Conservation (phyloP, 345 rosid species). For the Euphorbia pulcherrima region DNA sequence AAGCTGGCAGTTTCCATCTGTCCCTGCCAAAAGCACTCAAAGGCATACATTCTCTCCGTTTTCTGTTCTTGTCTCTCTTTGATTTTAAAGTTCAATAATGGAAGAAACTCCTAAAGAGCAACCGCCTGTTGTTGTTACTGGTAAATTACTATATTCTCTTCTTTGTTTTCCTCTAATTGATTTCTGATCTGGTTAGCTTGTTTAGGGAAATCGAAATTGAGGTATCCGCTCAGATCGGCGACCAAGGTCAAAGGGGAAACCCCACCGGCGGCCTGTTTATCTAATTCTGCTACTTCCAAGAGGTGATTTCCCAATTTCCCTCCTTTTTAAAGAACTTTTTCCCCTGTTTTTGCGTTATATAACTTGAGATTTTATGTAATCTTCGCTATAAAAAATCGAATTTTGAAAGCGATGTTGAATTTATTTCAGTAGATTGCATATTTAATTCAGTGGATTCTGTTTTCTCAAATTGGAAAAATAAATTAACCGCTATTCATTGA, state of each 20-base stretch:
- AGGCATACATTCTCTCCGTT: neutral
- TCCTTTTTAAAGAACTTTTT: neutral
- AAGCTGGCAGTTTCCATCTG: neutral
- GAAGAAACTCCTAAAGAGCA: conserved; percentile 47
- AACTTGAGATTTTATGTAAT: neutral
- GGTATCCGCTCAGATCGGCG: conserved; percentile 82
- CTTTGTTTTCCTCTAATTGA: neutral
- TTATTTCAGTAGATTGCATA: too few species aligned
- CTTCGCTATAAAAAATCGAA: neutral
- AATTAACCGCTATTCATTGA: neutral
- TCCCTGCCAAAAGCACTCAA: neutral
- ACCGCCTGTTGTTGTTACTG: conserved; percentile 34
- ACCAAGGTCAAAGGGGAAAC: conserved; percentile 56
- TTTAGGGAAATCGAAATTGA: conserved; percentile 52
- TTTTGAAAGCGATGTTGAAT: neutral
- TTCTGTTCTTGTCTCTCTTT: neutral
- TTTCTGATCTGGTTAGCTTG: neutral
- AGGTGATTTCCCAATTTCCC: conserved; percentile 25
- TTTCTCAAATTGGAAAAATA: neutral
- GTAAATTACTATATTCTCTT: conserved; percentile 24
- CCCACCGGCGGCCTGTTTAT: conserved; percentile 37
- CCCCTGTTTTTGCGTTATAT: neutral
- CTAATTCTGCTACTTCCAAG: conserved; percentile 43
- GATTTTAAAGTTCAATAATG: conserved; percentile 23
- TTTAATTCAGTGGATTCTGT: neutral